A percentile compares a stretch with the other conserved stretches of the same genome.
Evolutionary conservation across 2,329 filamentous ascomycete genomes (phyloP).

Genomic region (Cadophora malorum): DNA sequence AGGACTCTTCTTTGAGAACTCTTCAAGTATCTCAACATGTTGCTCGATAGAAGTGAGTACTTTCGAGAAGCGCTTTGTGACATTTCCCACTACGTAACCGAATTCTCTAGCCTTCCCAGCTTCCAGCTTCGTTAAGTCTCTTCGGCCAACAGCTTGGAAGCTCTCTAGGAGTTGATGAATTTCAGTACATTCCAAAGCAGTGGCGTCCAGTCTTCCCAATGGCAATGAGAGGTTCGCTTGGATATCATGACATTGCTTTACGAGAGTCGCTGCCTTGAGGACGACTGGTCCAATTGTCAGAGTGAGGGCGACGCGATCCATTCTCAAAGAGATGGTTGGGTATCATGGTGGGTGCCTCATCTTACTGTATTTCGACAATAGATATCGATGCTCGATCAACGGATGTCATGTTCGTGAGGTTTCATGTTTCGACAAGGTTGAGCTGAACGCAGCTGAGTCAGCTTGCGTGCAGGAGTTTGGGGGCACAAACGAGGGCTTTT

Average conservation of each 20-base stretch:
- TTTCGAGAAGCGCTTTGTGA: neutral
- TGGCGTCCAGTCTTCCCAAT: neutral
- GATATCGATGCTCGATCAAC: neutral
- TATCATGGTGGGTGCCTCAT: neutral
- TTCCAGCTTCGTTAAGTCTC: neutral
- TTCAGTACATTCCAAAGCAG: neutral
- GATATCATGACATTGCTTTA: slow-evolving; percentile 14
- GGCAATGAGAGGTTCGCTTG: neutral
- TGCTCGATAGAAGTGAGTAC: neutral
- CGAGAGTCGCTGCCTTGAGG: slow-evolving; percentile 17
- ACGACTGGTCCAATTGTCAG: slow-evolving; percentile 3
- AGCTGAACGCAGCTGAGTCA: neutral
- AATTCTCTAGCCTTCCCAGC: neutral
- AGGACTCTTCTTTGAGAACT: neutral
- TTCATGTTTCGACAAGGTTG: neutral
- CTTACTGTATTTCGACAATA: neutral
- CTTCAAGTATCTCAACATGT: neutral
- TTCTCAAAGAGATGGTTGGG: neutral
- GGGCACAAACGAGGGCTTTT: neutral
- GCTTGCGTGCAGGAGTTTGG: neutral
- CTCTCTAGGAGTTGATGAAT: neutral
- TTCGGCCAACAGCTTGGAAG: neutral
- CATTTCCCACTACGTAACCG: neutral
- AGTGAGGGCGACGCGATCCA: slow-evolving; percentile 1
- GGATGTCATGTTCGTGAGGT: neutral